Evolutionary conservation across 2,329 filamentous ascomycete species (phyloP), one percentile per base, ranked within the genome.

Genomic region (Coniochaeta sp.): DNA sequence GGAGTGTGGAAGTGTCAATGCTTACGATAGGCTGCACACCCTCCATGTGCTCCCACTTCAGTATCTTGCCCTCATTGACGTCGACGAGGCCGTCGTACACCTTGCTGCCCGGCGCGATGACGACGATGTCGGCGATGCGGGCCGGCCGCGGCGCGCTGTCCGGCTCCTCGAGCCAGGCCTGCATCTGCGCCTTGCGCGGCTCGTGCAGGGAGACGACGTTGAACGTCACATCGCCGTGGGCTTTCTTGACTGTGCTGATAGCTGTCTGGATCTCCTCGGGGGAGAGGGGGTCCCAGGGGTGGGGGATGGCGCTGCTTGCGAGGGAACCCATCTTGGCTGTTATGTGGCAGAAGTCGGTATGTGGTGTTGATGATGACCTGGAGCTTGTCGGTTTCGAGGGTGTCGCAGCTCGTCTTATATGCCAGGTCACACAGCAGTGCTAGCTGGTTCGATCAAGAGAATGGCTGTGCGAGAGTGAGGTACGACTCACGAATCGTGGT

Each of bases 201-300:
- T 96, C 92, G 68, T 87, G 88, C 30, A 96, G 79, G 2, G 90
- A 89, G 60, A 96, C 87, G 2, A 92, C 89, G 77, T 96, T 95
- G 83, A 93, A 96, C 73, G 87, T 86, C 61, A 96, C 81, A 56
- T 88, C 79, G 60, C 85, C 79, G 71, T 96, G 81, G 61, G 88
- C 81, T 66, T 87, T 84, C 62, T 85, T 86, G 64, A 96, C 80
- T 34, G 90, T 77, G 1, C 81, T 76, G 57, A 92, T 88, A 7
- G 86, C 86, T 22, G 81, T 75, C 67, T 89, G 86, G 66, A 96
- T 96, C 74, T 96, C 92, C 1, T 78, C 74, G 10, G 81, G 78
- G 10, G 82, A 83, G 54, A 96, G 85, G 58, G 91, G 91, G 69
- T 96, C 91, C 64, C 95, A 83, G 6, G 91, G 91, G 69, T 96